These are phyloP conservation scores for Candida sphagnicola DNA, from an alignment of 805 yeast species.

Conservation along the genomic window DNA sequence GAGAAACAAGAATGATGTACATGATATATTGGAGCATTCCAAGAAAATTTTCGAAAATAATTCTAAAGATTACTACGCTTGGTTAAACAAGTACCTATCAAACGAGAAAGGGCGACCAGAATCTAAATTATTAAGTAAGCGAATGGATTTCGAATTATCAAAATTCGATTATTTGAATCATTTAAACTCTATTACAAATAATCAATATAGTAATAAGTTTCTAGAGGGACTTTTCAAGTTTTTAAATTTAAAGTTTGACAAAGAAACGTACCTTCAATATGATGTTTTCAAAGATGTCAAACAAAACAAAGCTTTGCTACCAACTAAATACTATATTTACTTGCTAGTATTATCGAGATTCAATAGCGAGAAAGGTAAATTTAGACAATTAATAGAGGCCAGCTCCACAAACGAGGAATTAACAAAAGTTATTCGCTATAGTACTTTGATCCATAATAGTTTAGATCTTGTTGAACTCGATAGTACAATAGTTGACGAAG, in stretches of 20 bases:
- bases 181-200: slow-evolving; percentile 32
- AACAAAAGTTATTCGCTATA: slow-evolving; percentile 26
- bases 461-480: slow-evolving; percentile 7
- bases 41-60: slow-evolving; percentile 35
- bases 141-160: slow-evolving; percentile 38
- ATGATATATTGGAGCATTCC: slow-evolving; percentile 19
- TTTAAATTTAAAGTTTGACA: slow-evolving; percentile 16
- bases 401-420: slow-evolving; percentile 37
- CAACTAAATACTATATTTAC: slow-evolving; percentile 25
- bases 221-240: slow-evolving; percentile 35
- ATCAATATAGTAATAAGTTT: slow-evolving; percentile 37
- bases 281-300: slow-evolving; percentile 8
- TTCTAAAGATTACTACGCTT: slow-evolving; percentile 40
- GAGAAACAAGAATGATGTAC: slow-evolving; percentile 8
- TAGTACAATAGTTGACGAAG: slow-evolving; percentile 16
- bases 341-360: slow-evolving; percentile 31
- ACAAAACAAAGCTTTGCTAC: slow-evolving; percentile 9
- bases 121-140: slow-evolving; percentile 31
- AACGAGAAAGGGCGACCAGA: slow-evolving; percentile 43
- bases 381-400: slow-evolving; percentile 40
- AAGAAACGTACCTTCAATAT: slow-evolving; percentile 13
- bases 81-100: slow-evolving; percentile 41
- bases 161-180: slow-evolving; percentile 45
- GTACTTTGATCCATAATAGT: slow-evolving; percentile 16
- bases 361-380: slow-evolving; percentile 38